A percentile compares a stretch with the other conserved stretches of the same genome.
Conservation (phyloP, 768 basidiomycete species). For the Mycena venus region DNA sequence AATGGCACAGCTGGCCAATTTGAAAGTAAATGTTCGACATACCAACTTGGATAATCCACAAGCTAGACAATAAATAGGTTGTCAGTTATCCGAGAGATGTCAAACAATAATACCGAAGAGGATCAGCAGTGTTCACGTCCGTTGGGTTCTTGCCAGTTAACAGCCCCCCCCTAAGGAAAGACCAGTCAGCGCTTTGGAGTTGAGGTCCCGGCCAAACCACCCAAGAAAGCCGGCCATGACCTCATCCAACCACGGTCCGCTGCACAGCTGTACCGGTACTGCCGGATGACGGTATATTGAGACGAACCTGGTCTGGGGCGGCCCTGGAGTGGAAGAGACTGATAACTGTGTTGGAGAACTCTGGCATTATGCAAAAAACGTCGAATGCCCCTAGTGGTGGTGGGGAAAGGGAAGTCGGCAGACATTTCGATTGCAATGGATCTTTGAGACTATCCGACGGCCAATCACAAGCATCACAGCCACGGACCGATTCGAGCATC, state of each 20-base stretch:
- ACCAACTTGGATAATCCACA: conserved; percentile 89
- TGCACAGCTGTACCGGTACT: too few species aligned
- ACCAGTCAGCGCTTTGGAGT: background rate
- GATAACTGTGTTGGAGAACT: conserved; percentile 54
- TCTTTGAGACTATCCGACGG: background rate
- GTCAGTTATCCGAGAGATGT: background rate
- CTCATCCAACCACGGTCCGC: too few species aligned
- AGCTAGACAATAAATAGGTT: conserved; percentile 45
- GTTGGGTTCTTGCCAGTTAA: conserved; percentile 83
- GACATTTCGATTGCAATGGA: conserved; percentile 1
- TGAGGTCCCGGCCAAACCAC: background rate
- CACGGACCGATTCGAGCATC: background rate
- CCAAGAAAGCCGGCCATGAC: background rate
- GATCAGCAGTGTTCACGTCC: conserved; percentile 73
- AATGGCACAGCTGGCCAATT: too few species aligned
- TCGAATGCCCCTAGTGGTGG: background rate
- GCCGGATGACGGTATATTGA: background rate
- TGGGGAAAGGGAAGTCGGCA: background rate
- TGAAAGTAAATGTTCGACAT: conserved; percentile 34
- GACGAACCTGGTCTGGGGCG: conserved; percentile 56
- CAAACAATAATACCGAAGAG: conserved; percentile 52
- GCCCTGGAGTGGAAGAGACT: conserved; percentile 53
- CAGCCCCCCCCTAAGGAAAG: conserved; percentile 72
- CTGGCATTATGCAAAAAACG: conserved; percentile 48
- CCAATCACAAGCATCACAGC: background rate